Evolutionary conservation across 305 asterid genomes (phyloP).

Genomic region (Stenogyne calaminthoides): DNA sequence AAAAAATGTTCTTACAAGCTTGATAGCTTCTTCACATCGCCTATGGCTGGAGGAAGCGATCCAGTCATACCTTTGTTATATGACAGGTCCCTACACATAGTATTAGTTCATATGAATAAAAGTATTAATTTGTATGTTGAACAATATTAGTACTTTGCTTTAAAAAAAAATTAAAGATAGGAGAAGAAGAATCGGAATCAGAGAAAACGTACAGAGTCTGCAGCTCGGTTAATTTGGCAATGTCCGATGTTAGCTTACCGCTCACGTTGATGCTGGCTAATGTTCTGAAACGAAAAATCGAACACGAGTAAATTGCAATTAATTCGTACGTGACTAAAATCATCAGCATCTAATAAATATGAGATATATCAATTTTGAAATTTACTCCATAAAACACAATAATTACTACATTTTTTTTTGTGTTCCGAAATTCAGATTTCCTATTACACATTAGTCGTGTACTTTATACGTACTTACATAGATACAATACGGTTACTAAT

Average conservation of each 20-base stretch:
- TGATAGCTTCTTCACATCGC: conserved; percentile 46
- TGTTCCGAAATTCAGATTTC: background rate
- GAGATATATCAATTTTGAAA: too few relatives aligned
- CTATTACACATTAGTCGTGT: background rate
- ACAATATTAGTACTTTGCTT: background rate
- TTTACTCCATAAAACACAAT: too few relatives aligned
- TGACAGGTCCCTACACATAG: conserved; percentile 65
- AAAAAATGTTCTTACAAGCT: conserved; percentile 41
- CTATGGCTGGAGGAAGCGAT: conserved; percentile 70
- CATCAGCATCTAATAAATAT: too few relatives aligned
- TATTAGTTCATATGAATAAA: background rate
- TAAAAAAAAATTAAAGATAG: background rate
- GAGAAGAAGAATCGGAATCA: background rate
- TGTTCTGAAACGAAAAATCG: conserved; percentile 47
- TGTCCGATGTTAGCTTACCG: conserved; percentile 64
- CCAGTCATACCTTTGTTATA: conserved; percentile 70
- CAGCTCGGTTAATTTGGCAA: conserved; percentile 49
- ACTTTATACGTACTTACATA: too few relatives aligned
- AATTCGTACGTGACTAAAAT: too few relatives aligned
- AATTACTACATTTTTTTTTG: background rate
- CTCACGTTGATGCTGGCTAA: conserved; percentile 49
- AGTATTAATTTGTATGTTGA: background rate
- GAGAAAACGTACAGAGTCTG: conserved; percentile 52
- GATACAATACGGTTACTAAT: conserved; percentile 43
- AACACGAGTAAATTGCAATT: too few relatives aligned